These are phyloP conservation scores for Sanchytrium tribonematis DNA, from an alignment of 371 early-diverging fungal species.

Conservation along the genomic window DNA sequence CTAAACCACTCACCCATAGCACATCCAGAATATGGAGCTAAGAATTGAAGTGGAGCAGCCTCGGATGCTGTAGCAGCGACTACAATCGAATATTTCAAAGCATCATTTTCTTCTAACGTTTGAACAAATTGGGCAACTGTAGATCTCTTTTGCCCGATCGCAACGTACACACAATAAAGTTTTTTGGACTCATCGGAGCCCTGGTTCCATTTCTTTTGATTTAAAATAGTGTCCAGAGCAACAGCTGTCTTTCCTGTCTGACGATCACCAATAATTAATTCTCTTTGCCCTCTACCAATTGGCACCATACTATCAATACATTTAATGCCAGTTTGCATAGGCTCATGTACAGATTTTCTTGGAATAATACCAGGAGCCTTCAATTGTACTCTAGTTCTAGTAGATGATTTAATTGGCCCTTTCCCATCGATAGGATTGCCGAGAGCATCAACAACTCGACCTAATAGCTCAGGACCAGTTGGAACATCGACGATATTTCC, in stretches of 20 bases:
- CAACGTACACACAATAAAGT: slow-evolving; percentile 87
- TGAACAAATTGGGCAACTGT: slow-evolving; percentile 86
- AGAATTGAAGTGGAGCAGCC: slow-evolving; percentile 77
- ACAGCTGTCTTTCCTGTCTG: slow-evolving; percentile 90
- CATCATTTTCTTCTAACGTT: slow-evolving; percentile 72
- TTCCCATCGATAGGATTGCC: slow-evolving; percentile 93
- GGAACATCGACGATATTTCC: slow-evolving; percentile 87
- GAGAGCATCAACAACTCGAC: slow-evolving; percentile 82
- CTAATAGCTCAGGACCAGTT: slow-evolving; percentile 60
- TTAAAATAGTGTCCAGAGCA: slow-evolving; percentile 75
- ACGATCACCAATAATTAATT: slow-evolving; percentile 92
- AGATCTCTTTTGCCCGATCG: slow-evolving; percentile 85
- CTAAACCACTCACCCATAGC: slow-evolving; percentile 89
- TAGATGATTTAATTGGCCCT: slow-evolving; percentile 48
- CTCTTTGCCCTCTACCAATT: slow-evolving; percentile 92
- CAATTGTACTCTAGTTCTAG: slow-evolving; percentile 65
- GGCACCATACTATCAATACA: slow-evolving; percentile 93
- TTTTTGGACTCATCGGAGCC: slow-evolving; percentile 52
- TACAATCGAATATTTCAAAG: slow-evolving; percentile 71
- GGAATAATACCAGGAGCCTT: slow-evolving; percentile 93
- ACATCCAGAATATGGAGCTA: slow-evolving; percentile 83
- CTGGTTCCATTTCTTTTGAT: slow-evolving; percentile 84
- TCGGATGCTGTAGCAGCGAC: slow-evolving; percentile 89
- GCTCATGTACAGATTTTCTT: slow-evolving; percentile 80
- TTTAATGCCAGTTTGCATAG: slow-evolving; percentile 92